Conservation (phyloP, 169 alveolate genomes). For the Babesia caballi region DNA sequence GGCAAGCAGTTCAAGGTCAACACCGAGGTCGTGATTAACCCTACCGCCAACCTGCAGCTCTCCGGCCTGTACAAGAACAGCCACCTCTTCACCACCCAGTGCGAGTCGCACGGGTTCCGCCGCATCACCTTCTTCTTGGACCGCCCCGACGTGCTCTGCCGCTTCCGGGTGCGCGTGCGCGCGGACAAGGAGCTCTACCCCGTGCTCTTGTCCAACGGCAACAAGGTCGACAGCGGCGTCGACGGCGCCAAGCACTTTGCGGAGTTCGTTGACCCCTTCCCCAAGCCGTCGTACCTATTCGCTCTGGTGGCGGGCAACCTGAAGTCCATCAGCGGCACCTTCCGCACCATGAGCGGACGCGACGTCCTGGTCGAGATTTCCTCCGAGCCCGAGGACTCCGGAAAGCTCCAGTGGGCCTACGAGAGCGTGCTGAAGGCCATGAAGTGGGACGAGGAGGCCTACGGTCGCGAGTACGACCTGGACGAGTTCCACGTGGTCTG, state of each 20-base stretch:
- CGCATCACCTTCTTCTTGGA: constrained; percentile 87
- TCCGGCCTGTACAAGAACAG: constrained; percentile 86
- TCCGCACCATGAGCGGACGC: constrained; percentile 79
- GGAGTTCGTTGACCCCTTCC: constrained; percentile 86
- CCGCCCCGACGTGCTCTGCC: constrained; percentile 89
- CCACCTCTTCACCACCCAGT: constrained; percentile 85
- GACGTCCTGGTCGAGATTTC: constrained; percentile 77
- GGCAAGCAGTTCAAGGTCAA: constrained; percentile 57
- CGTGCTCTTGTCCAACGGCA: constrained; percentile 84
- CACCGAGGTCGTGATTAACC: constrained; percentile 80
- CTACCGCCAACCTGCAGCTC: constrained; percentile 77
- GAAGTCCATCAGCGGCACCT: constrained; percentile 70
- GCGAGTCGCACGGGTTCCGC: constrained; percentile 90
- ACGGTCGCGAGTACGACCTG: constrained; percentile 88
- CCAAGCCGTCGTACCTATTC: constrained; percentile 89
- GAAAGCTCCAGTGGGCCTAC: constrained; percentile 83
- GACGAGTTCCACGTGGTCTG: constrained; percentile 86
- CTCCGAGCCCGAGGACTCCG: constrained; percentile 80
- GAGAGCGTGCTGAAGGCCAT: constrained; percentile 84
- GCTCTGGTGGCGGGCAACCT: constrained; percentile 91
- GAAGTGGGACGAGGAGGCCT: constrained; percentile 91
- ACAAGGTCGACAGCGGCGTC: constrained; percentile 75
- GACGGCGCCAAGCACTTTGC: constrained; percentile 80
- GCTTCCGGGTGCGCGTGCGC: constrained; percentile 78
- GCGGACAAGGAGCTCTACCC: constrained; percentile 86